Evolutionary conservation across 768 basidiomycete species (phyloP), one percentile per base, ranked within the genome.

Genomic region (Auriscalpium vulgare): DNA sequence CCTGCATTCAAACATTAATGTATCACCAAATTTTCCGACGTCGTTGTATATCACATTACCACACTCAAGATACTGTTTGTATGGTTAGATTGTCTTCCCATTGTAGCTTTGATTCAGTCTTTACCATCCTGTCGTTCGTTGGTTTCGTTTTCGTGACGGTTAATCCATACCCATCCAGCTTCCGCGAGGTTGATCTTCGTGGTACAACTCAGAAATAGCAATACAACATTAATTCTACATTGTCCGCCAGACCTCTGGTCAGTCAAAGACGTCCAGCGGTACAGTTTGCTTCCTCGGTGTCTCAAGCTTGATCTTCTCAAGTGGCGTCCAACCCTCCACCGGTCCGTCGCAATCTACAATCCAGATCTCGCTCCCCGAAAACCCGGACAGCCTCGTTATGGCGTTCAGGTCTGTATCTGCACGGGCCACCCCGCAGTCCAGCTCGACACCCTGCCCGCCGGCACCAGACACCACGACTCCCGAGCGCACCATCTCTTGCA

Each of bases 281-380:
- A n/a, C 50, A 4, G 10, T 17, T 38, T 34, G 54, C 8, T 8
- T 16, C 48, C 59, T 47, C 29, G 23, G 35, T n/a, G 44, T 54
- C 13, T 54, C 54, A 3, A 59, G 55, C 36, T 53, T 23, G 36
- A 75, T 64, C 58, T 70, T 78, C 36, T 73, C 75, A 29, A 80
- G 62, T 2, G 84, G 70, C 45, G 67, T 64, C 86, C 86, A 88
- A 19, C 66, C 69, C 56, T 80, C 78, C 0, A 85, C 83, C 0
- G 77, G 79, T 13, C 84, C 85, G 16, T 78, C 76, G 60, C 84
- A 87, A 35, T 71, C 64, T n/a, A 74, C 75, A 36, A 81, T 64
- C 85, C 85, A 87, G 35, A 86, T 66, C 61, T 85, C 82, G 43
- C 59, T 59, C 6, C 74, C 75, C 37, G 66, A 61, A 50, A 84